Percentiles rank a stretch among this genome's conserved stretches.
phyloP scores from a whole-genome alignment of 1,139 yeast species.

The Scheffersomyces insectosa region DNA sequence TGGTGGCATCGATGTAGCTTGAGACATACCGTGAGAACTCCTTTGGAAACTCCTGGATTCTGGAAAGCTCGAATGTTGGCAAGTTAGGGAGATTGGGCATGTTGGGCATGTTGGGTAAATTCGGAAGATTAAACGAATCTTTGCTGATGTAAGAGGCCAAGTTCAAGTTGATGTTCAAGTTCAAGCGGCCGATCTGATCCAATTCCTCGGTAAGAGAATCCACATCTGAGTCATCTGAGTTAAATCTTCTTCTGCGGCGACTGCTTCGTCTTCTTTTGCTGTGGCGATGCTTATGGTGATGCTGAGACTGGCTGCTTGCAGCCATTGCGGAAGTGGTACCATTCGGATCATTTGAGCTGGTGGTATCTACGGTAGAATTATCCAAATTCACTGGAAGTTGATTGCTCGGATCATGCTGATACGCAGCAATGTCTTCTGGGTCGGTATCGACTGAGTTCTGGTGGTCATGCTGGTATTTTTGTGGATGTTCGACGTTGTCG shows the following conservation, averaged over 20 bases:
- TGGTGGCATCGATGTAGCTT: slow-evolving; percentile 19
- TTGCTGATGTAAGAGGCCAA: slow-evolving; percentile 15
- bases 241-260: not conserved
- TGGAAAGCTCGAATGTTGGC: slow-evolving; percentile 21
- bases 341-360: too few relatives aligned
- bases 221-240: slow-evolving; percentile 21
- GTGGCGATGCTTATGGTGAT: not conserved
- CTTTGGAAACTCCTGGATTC: slow-evolving; percentile 27
- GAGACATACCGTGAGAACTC: slow-evolving; percentile 33
- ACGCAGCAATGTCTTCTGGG: too few relatives aligned
- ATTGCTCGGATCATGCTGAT: too few relatives aligned
- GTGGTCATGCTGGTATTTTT: too few relatives aligned
- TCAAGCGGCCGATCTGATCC: slow-evolving; percentile 47
- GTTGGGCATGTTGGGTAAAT: slow-evolving; percentile 9
- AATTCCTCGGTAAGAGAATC: slow-evolving; percentile 43
- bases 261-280: not conserved
- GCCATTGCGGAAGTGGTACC: too few relatives aligned
- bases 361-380: too few relatives aligned
- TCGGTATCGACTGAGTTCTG: too few relatives aligned
- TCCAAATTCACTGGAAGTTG: too few relatives aligned
- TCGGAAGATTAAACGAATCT: slow-evolving; percentile 10
- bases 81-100: slow-evolving; percentile 22
- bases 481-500: too few relatives aligned
- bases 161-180: slow-evolving; percentile 20
- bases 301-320: not conserved